Conservation (phyloP, 2,329 filamentous ascomycete species). For the Epichloe gansuensis region DNA sequence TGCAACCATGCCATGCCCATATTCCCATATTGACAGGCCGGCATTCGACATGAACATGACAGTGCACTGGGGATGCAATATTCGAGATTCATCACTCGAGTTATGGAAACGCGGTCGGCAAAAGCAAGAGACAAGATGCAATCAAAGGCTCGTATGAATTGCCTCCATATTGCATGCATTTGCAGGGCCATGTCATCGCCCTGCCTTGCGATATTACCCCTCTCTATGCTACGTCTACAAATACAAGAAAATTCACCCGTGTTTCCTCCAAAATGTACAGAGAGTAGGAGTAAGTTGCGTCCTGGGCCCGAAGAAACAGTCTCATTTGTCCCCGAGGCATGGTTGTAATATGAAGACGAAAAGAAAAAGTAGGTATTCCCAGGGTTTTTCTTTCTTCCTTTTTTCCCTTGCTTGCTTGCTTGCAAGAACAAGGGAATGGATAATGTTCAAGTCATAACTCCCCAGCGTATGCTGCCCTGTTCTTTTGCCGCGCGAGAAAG, state of each 20-base stretch:
- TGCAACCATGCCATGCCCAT: neutral
- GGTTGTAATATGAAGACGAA: no score
- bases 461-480: neutral
- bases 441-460: neutral
- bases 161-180: neutral
- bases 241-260: neutral
- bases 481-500: neutral
- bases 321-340: neutral
- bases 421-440: neutral
- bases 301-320: neutral
- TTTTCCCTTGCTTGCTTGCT: no score
- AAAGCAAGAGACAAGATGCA: neutral
- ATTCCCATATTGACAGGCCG: neutral
- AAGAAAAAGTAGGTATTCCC: no score
- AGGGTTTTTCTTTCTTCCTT: no score
- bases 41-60: neutral
- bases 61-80: neutral
- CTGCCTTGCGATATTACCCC: no score
- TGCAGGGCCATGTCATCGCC: neutral
- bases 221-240: neutral
- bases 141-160: neutral
- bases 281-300: constrained; percentile 2
- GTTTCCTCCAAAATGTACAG: neutral
- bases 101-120: neutral
- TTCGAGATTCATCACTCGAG: neutral